Percentiles rank a stretch among this genome's conserved stretches.
phyloP scores from a whole-genome alignment of 768 basidiomycete species.

The Lactarius deliciosus region DNA sequence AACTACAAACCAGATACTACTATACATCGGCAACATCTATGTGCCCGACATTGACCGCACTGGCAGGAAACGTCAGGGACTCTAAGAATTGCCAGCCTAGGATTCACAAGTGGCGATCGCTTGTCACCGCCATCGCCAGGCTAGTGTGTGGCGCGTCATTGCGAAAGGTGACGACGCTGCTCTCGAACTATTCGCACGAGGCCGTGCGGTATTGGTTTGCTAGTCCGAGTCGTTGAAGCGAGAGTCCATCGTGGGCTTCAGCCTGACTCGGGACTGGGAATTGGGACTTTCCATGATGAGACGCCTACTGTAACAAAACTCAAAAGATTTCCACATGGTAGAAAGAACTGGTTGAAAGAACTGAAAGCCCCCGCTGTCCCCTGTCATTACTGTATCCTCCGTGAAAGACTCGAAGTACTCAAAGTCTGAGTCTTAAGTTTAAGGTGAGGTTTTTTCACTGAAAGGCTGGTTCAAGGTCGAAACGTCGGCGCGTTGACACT shows the following conservation, averaged over 20 bases:
- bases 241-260: conserved; percentile 33
- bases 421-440: too few species aligned
- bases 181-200: conserved; percentile 38
- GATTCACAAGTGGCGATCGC: neutral
- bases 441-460: too few species aligned
- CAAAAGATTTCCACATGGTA: too few species aligned
- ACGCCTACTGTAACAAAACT: too few species aligned
- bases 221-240: conserved; percentile 35
- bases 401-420: too few species aligned
- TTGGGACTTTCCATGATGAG: too few species aligned
- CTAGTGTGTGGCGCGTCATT: conserved; percentile 31
- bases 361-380: too few species aligned
- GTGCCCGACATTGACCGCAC: conserved; percentile 67
- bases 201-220: conserved; percentile 25
- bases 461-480: too few species aligned
- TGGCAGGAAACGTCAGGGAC: conserved; percentile 63
- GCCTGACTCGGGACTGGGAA: too few species aligned
- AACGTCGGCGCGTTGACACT: too few species aligned
- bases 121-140: conserved; percentile 39
- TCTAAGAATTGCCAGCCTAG: conserved; percentile 81
- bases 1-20: neutral
- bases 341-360: too few species aligned
- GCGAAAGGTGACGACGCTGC: conserved; percentile 37
- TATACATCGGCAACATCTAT: conserved; percentile 71
- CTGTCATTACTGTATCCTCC: too few species aligned